Percentiles rank a stretch among this genome's conserved stretches.
phyloP scores from a whole-genome alignment of 768 basidiomycete genomes.

The Rhodotorula graminis region DNA sequence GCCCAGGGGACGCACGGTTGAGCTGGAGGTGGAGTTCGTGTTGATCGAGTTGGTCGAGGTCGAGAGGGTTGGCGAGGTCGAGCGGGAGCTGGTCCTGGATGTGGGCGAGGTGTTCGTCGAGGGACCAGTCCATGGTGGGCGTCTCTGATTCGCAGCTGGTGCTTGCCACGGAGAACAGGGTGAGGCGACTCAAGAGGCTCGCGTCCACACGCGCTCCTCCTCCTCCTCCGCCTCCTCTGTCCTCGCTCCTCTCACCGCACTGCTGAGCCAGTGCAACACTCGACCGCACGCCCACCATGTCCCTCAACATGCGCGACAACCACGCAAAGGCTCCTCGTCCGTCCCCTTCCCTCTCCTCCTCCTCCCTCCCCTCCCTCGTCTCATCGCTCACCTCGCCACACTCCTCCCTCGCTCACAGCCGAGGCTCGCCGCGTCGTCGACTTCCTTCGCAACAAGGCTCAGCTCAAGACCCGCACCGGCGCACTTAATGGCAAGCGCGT shows the following conservation, averaged over 20 bases:
- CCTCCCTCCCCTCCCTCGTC: not conserved
- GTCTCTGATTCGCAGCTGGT: no score
- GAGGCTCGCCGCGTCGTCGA: constrained; percentile 76
- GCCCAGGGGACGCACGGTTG: not conserved
- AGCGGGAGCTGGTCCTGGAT: constrained; percentile 6
- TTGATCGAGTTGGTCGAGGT: constrained; percentile 9
- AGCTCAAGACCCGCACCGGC: constrained; percentile 82
- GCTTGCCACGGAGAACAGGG: not conserved
- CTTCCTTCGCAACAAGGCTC: constrained; percentile 78
- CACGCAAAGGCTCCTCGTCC: constrained; percentile 23
- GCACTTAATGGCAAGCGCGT: constrained; percentile 88
- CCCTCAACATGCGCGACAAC: constrained; percentile 20
- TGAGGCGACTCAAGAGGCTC: not conserved
- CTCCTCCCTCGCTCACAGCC: constrained; percentile 41
- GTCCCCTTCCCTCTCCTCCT: no score
- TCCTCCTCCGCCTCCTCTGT: not conserved
- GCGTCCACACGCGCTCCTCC: not conserved
- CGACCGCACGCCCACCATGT: not conserved
- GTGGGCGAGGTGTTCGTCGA: constrained; percentile 43
- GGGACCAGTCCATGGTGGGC: constrained; percentile 41
- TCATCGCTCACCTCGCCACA: not conserved
- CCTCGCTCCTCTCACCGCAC: not conserved
- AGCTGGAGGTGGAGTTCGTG: constrained; percentile 1
- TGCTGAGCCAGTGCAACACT: no score
- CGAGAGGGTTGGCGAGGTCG: not conserved